A percentile compares a stretch with the other conserved stretches of the same genome.
Conservation (phyloP, 2,329 filamentous ascomycete species). For the Stachybotrys elegans region DNA sequence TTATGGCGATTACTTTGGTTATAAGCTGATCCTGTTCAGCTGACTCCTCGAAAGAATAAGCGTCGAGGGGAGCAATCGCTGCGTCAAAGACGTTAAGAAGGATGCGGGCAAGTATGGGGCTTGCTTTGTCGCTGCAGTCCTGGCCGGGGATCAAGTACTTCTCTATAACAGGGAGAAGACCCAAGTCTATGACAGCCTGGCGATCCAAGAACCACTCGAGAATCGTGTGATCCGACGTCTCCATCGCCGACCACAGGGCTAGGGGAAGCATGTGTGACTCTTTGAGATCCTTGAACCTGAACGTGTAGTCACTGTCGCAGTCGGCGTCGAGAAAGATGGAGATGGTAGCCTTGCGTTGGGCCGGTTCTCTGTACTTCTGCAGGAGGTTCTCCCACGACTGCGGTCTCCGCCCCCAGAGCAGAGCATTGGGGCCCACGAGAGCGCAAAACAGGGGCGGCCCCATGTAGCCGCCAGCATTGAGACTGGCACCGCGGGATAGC, state of each 20-base stretch:
- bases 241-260: conserved; percentile 20
- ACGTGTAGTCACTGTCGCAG: conserved; percentile 12
- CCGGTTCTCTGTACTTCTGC: conserved; percentile 4
- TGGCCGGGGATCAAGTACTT: too few species aligned
- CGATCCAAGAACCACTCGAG: conserved; percentile 14
- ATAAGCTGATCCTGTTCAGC: too few species aligned
- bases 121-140: conserved; percentile 8
- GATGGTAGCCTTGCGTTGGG: conserved; percentile 14
- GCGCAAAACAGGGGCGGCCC: conserved; percentile 29
- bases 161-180: conserved; percentile 8
- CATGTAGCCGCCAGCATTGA: conserved; percentile 16
- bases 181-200: conserved; percentile 12
- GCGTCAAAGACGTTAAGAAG: conserved; percentile 18
- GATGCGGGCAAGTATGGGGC: conserved; percentile 12
- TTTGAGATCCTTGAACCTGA: conserved; percentile 12
- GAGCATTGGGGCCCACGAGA: conserved; percentile 23
- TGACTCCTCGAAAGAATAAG: too few species aligned
- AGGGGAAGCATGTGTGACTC: conserved; percentile 14
- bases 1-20: too few species aligned
- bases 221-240: conserved; percentile 16
- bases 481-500: conserved; percentile 12
- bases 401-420: conserved; percentile 12
- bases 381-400: conserved; percentile 16
- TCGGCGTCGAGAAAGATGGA: conserved; percentile 16
- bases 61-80: neutral